Evolutionary conservation across 208 protist genomes (phyloP).

Genomic region (Leishmania martiniquensis): DNA sequence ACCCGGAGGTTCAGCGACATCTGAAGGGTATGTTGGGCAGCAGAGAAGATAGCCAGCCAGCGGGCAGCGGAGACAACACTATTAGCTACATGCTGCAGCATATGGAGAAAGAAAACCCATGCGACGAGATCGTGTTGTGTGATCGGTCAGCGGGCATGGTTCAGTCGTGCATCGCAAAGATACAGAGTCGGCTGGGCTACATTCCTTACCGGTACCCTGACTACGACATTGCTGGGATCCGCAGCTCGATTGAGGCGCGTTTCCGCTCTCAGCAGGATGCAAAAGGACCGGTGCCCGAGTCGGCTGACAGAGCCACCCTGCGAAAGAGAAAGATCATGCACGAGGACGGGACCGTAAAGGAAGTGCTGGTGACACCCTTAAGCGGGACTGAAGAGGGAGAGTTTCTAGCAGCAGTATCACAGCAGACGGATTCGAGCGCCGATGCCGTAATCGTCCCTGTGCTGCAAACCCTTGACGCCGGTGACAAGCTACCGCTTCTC

Average conservation of each 20-base stretch:
- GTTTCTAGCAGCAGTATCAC: slow-evolving; percentile 27
- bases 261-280: slow-evolving; percentile 4
- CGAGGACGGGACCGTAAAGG: slow-evolving; percentile 52
- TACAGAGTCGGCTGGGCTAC: slow-evolving; percentile 69
- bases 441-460: slow-evolving; percentile 50
- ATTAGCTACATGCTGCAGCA: slow-evolving; percentile 40
- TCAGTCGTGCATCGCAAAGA: slow-evolving; percentile 49
- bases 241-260: slow-evolving; percentile 29
- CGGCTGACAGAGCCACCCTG: slow-evolving; percentile 13
- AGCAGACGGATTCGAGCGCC: not conserved
- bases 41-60: not conserved
- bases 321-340: slow-evolving; percentile 52
- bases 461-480: slow-evolving; percentile 39
- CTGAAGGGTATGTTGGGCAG: slow-evolving; percentile 14
- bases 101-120: slow-evolving; percentile 39
- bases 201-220: slow-evolving; percentile 79
- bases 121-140: slow-evolving; percentile 77
- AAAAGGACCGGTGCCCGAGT: slow-evolving; percentile 8
- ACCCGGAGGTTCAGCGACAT: slow-evolving; percentile 41
- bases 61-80: slow-evolving; percentile 16
- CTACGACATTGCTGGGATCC: slow-evolving; percentile 61
- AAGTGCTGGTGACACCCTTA: slow-evolving; percentile 53
- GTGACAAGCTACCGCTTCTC: slow-evolving; percentile 54
- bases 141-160: slow-evolving; percentile 82
- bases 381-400: slow-evolving; percentile 37